Evolutionary conservation across 768 basidiomycete genomes (phyloP).

Genomic region (Mrakia frigida): DNA sequence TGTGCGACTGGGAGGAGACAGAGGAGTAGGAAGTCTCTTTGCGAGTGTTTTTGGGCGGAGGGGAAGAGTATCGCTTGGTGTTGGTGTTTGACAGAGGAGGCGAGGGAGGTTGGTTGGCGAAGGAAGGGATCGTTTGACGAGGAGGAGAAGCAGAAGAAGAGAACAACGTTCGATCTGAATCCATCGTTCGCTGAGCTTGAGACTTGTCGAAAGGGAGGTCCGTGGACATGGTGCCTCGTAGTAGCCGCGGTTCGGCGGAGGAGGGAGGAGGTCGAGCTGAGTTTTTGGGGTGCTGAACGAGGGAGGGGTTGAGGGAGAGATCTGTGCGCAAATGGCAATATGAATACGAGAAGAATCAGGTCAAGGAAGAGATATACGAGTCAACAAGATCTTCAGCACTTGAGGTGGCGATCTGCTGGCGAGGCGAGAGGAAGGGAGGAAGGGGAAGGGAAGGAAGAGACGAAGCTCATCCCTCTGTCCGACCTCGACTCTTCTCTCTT

Average conservation of each 20-base stretch:
- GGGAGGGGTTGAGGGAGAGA: background rate
- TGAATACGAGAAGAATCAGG: background rate
- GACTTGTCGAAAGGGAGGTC: background rate
- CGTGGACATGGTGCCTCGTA: background rate
- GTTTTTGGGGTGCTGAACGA: background rate
- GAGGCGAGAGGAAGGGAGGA: background rate
- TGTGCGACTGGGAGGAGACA: background rate
- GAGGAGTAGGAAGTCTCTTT: background rate
- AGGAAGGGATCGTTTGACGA: background rate
- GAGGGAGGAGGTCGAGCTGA: background rate
- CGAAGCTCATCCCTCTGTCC: no score
- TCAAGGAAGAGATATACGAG: background rate
- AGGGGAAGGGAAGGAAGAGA: background rate
- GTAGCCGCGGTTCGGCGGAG: no score
- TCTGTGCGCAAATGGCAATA: no score
- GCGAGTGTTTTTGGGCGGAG: background rate
- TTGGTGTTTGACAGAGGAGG: background rate
- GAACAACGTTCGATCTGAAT: background rate
- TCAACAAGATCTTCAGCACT: background rate
- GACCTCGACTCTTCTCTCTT: background rate
- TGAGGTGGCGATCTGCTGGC: background rate
- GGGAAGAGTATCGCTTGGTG: constrained; percentile 8
- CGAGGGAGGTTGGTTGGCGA: background rate
- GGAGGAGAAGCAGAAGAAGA: background rate
- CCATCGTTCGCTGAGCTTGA: background rate